These are phyloP conservation scores for Russula vinacea DNA, from an alignment of 768 basidiomycete genomes.

Conservation along the genomic window DNA sequence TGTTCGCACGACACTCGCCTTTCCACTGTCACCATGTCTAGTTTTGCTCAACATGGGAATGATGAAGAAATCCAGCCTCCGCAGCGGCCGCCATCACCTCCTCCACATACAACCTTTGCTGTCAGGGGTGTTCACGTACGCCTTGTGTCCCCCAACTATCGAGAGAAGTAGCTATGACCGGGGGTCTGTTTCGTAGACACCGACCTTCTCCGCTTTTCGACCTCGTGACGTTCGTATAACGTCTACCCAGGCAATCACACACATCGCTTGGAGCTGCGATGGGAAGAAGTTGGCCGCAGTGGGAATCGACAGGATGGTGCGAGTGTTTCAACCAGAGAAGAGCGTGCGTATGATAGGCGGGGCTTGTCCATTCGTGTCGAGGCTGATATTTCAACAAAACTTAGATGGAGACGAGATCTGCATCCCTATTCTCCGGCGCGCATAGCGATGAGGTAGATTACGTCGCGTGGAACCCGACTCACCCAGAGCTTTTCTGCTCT, in stretches of 20 bases:
- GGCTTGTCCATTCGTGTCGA: not conserved
- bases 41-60: slow-evolving; percentile 19
- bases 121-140: slow-evolving; percentile 74
- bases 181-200: slow-evolving; percentile 46
- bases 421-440: slow-evolving; percentile 62
- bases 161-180: slow-evolving; percentile 9
- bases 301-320: slow-evolving; percentile 72
- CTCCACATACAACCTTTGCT: slow-evolving; percentile 33
- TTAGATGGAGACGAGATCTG: slow-evolving; percentile 69
- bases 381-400: not conserved
- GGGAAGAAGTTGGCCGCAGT: slow-evolving; percentile 79
- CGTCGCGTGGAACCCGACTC: slow-evolving; percentile 80
- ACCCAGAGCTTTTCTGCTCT: slow-evolving; percentile 78
- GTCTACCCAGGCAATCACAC: slow-evolving; percentile 61
- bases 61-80: slow-evolving; percentile 20
- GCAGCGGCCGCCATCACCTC: slow-evolving; percentile 20
- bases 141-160: slow-evolving; percentile 26
- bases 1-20: not conserved
- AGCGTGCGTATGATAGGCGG: slow-evolving; percentile 48
- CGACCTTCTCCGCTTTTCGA: slow-evolving; percentile 76
- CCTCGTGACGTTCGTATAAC: slow-evolving; percentile 70
- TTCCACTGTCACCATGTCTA: slow-evolving; percentile 4
- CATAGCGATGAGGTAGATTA: slow-evolving; percentile 81
- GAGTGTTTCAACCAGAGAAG: slow-evolving; percentile 78
- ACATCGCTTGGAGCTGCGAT: slow-evolving; percentile 83